Evolutionary conservation across 2,329 filamentous ascomycete genomes (phyloP), one percentile per base, ranked within the genome.

Genomic region (Hypoxylon sp.): DNA sequence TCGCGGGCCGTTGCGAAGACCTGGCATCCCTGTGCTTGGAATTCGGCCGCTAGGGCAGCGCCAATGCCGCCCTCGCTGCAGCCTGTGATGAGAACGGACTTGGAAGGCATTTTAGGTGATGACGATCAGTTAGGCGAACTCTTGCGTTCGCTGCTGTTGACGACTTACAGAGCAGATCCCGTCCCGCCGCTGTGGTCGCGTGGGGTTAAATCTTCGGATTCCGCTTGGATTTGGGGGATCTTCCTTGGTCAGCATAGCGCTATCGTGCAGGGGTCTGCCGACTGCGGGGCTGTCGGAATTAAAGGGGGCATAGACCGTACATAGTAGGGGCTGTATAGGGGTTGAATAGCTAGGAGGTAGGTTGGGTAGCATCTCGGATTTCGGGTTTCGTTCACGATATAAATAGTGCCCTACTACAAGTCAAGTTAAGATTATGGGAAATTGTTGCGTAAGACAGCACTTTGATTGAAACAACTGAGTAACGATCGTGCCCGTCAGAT

Each of bases 1-100:
- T 70, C 73, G 61, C 78, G 79, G 5, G 74, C 73, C 44, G 79
- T 75, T 7, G 78, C 78, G 63, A 79, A 79, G 25, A 80, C 78
- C 20, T 51, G 69, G 48, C 71, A 74, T 7, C 77, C 77, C 14
- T 72, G 76, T 5, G 33, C 59, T 31, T 76, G 74, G 68, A 79
- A 79, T 59, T 77, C 77, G n/a, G 64, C 63, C 2, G 76, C 77
- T 6, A 80, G 72, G 6, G 77, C 77, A 7, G 74, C 72, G 48
- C 78, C 79, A 17, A 78, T 76, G 49, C 77, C 76, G 20, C 77
- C 78, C 37, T 72, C 70, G 68, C 76, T 77, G 59, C 79, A 80
- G 40, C 78, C 78, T 2, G 77, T 79, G 49, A 80, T 76, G 2
- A 79, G 72, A 22, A 77, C 74, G 3, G 74, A 70, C 59, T 74